Evolutionary conservation across 345 rosid species (phyloP).

Genomic region (Salix viminalis): DNA sequence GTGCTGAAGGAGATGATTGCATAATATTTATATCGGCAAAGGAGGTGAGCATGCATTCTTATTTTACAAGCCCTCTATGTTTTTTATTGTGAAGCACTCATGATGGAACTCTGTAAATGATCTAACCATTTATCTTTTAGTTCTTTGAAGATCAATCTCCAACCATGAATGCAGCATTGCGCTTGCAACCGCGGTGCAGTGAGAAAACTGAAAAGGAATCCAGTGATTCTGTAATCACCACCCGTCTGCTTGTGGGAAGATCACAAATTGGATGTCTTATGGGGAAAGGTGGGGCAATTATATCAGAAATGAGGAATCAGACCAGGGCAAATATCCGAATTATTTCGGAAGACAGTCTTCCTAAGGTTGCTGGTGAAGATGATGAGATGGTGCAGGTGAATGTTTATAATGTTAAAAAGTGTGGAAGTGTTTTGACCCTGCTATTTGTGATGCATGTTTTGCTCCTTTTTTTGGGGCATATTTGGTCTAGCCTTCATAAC

Average conservation of each 20-base stretch:
- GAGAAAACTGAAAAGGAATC: constrained; percentile 34
- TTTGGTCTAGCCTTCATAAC: background rate
- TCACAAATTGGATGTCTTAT: constrained; percentile 37
- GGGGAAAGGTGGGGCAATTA: constrained; percentile 38
- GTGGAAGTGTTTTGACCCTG: background rate
- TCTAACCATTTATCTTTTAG: constrained; percentile 8
- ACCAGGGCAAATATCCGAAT: constrained; percentile 34
- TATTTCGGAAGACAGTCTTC: constrained; percentile 27
- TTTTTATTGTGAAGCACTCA: background rate
- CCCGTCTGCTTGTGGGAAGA: constrained; percentile 31
- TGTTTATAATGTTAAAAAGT: background rate
- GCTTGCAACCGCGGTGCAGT: constrained; percentile 35
- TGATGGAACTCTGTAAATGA: background rate
- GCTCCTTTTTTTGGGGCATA: background rate
- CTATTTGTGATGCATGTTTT: background rate
- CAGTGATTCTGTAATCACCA: constrained; percentile 32
- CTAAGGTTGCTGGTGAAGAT: constrained; percentile 29
- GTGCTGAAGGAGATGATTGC: constrained; percentile 36
- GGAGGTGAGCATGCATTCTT: constrained; percentile 19
- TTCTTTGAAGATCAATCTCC: constrained; percentile 30
- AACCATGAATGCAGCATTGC: constrained; percentile 30
- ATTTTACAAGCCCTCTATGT: background rate
- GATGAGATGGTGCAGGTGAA: constrained; percentile 39
- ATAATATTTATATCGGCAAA: constrained; percentile 34
- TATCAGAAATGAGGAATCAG: constrained; percentile 32